Evolutionary conservation across 331 rosid genomes (phyloP).

Genomic region (Malus hybrid): DNA sequence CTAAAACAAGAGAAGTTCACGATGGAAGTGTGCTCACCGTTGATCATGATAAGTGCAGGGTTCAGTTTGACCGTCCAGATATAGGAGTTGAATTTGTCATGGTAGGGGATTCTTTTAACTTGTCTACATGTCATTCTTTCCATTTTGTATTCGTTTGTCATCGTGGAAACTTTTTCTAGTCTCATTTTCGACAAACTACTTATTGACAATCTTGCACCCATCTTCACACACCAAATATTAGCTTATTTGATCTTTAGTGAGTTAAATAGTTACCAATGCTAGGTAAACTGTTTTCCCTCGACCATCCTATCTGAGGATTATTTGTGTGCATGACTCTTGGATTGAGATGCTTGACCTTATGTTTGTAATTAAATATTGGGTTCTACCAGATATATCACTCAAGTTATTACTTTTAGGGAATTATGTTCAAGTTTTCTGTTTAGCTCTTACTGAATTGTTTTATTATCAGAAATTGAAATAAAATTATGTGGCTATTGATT

Average conservation of each 20-base stretch:
- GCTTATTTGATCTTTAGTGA: not conserved
- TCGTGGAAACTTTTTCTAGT: too few relatives aligned
- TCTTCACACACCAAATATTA: not conserved
- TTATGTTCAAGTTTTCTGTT: not conserved
- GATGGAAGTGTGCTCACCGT: conserved; percentile 87
- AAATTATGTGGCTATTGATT: not conserved
- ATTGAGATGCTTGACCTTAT: not conserved
- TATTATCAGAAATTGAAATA: not conserved
- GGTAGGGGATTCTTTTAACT: conserved; percentile 29
- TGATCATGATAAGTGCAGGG: conserved; percentile 73
- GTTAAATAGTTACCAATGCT: not conserved
- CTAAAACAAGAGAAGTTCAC: conserved; percentile 74
- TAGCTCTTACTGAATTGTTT: not conserved
- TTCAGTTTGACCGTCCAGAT: conserved; percentile 74
- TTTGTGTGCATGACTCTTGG: not conserved
- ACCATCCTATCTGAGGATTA: not conserved
- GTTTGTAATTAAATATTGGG: not conserved
- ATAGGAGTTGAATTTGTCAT: conserved; percentile 77
- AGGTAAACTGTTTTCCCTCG: not conserved
- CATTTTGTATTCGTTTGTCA: not conserved
- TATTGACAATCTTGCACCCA: not conserved
- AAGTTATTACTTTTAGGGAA: not conserved
- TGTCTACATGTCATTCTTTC: not conserved
- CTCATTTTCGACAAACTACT: not conserved
- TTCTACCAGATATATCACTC: not conserved